These are phyloP conservation scores for Eimeria praecox DNA, from an alignment of 169 alveolate species.

Conservation along the genomic window DNA sequence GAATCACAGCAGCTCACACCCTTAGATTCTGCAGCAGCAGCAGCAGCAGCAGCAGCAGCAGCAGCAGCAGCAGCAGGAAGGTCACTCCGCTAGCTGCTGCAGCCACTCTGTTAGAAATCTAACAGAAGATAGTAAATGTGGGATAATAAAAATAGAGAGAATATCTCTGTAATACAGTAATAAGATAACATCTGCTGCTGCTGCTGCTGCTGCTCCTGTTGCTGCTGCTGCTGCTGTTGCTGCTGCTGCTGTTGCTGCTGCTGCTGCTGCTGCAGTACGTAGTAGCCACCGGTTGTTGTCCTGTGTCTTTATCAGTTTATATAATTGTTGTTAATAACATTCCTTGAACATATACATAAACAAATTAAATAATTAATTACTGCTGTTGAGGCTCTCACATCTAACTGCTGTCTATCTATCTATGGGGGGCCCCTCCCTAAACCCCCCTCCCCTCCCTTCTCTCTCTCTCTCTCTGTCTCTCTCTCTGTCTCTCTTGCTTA, in stretches of 20 bases:
- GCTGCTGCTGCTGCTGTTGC: conserved; percentile 16
- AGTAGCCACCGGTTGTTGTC: too few species aligned
- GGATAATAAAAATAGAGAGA: not conserved
- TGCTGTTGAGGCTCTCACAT: too few species aligned
- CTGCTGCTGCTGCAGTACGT: not conserved
- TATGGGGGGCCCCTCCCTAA: too few species aligned
- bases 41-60: not conserved
- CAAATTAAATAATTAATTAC: too few species aligned
- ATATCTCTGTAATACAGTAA: not conserved
- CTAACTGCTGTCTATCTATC: not conserved
- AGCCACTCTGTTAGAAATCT: not conserved
- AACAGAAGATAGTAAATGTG: not conserved
- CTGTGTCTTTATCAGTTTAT: too few species aligned
- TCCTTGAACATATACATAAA: too few species aligned
- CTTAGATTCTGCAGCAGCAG: too few species aligned
- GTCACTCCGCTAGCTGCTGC: conserved; percentile 14
- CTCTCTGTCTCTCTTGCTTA: too few species aligned
- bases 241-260: not conserved
- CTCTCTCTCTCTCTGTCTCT: too few species aligned
- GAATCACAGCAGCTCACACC: not conserved
- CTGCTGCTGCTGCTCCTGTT: too few species aligned
- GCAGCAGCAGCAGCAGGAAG: not conserved
- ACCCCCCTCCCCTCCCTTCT: too few species aligned
- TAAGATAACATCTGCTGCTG: not conserved
- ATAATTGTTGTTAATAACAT: too few species aligned